Base-by-base conservation (phyloP, 768 basidiomycete genomes). In the Calocybe indica region DNA sequence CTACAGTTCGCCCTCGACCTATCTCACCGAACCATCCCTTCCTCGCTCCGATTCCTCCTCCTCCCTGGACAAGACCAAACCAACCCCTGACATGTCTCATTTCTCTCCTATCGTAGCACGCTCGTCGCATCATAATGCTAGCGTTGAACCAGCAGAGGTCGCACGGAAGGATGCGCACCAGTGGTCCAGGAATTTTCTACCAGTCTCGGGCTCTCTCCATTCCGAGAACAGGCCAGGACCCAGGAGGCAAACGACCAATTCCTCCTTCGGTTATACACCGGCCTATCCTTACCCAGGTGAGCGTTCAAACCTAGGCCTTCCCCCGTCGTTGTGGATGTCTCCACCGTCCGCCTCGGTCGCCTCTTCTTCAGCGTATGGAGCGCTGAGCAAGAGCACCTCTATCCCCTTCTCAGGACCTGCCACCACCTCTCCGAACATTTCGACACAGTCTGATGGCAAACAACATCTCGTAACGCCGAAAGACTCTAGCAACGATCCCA, bases 301-400 rank as follows among this genome's bases (percentile, higher is more conserved):
- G 56, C 79, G 75, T 57, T 73, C 75, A 40, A 68, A 70, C 51
- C 57, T 71, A 32, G 76, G 78, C 47, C 67, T 89, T 38, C 84
- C 83, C 40, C 86, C 88, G 3, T 87, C 88, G 36, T 66, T 90
- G 36, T 91, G 88, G 88, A 90, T 91, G 88, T 88, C 88, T 9
- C 77, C 87, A 40, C 67, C 79, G 5, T 75, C 76, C 36, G 62
- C 78, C 7, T 63, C 75, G 10, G 67, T 75, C 4, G 60, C 73
- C 14, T 68, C 75, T 29, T 68, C 75, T 6, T 60, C 70, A 51
- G 53, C 62, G 43, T 69, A 69, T 56, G 62, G 68, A 22, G 22
- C 48, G 62, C 72, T 33, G 66, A 70, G 51, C 67, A 67, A 51
- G 53, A 52, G 38, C 46, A 64, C 40, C 64, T 67, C 54, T 64